Conservation (phyloP, 2,329 filamentous ascomycete species). For the Aspergillus calidoustus region DNA sequence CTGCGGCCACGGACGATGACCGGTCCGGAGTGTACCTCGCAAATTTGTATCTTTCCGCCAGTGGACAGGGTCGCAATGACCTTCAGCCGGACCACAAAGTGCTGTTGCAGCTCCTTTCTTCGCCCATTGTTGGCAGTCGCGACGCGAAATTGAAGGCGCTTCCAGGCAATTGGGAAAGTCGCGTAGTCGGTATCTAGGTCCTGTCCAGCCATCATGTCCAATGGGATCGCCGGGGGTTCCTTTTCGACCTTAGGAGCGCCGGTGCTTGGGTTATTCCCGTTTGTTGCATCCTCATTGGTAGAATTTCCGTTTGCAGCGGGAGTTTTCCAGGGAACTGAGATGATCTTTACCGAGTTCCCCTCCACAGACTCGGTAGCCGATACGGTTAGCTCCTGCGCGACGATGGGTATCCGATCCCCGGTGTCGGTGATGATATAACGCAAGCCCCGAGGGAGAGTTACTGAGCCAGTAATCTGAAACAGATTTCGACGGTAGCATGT, state of each 20-base stretch:
- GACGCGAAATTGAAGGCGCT: slow-evolving; percentile 88
- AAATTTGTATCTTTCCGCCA: slow-evolving; percentile 78
- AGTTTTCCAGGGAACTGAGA: slow-evolving; percentile 98
- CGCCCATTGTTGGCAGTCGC: slow-evolving; percentile 96
- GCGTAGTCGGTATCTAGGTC: slow-evolving; percentile 81
- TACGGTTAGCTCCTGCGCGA: slow-evolving; percentile 81
- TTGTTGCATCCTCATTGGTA: slow-evolving; percentile 38
- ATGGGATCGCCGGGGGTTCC: slow-evolving; percentile 80
- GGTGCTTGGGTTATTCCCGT: slow-evolving; percentile 13
- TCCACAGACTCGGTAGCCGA: slow-evolving; percentile 95
- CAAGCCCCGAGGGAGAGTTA: slow-evolving; percentile 77
- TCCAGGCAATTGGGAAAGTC: slow-evolving; percentile 92
- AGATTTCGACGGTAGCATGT: slow-evolving; percentile 96
- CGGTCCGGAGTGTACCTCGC: slow-evolving; percentile 83
- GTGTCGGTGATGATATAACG: slow-evolving; percentile 82
- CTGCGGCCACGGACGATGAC: slow-evolving; percentile 94
- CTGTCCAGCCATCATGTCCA: slow-evolving; percentile 68
- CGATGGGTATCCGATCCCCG: slow-evolving; percentile 81
- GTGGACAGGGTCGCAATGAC: slow-evolving; percentile 82
- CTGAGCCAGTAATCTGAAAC: slow-evolving; percentile 91
- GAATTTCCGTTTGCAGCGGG: slow-evolving; percentile 72
- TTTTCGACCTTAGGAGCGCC: slow-evolving; percentile 71
- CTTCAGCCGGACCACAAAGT: slow-evolving; percentile 89
- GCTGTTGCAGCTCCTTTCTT: slow-evolving; percentile 92
- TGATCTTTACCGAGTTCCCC: slow-evolving; percentile 87